Evolutionary conservation across 805 yeast species (phyloP).

Genomic region (Yamadazyma sp.): DNA sequence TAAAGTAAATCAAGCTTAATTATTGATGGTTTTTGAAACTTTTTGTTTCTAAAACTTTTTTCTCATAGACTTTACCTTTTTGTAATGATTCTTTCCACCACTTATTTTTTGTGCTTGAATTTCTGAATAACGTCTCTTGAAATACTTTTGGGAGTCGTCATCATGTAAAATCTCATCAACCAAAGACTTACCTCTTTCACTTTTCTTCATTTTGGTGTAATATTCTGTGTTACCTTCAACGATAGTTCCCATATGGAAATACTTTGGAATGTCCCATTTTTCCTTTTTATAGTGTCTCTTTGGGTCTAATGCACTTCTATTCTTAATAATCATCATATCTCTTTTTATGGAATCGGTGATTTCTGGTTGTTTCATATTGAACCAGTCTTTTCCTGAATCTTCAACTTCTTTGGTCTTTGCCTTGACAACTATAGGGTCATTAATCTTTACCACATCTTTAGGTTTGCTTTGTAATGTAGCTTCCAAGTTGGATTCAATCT

Average conservation of each 20-base stretch:
- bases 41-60: slow-evolving; percentile 49
- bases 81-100: slow-evolving; percentile 68
- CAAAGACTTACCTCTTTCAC: slow-evolving; percentile 72
- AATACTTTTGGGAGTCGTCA: slow-evolving; percentile 64
- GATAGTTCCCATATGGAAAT: slow-evolving; percentile 86
- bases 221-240: slow-evolving; percentile 80
- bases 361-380: slow-evolving; percentile 72
- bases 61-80: slow-evolving; percentile 61
- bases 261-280: slow-evolving; percentile 71
- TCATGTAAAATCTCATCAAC: slow-evolving; percentile 83
- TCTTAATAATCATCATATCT: slow-evolving; percentile 74
- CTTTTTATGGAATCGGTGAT: slow-evolving; percentile 68
- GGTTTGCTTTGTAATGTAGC: slow-evolving; percentile 14
- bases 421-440: slow-evolving; percentile 42
- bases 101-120: slow-evolving; percentile 61
- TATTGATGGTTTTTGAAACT: too few relatives aligned
- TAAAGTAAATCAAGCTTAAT: too few relatives aligned
- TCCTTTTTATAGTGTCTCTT: slow-evolving; percentile 92
- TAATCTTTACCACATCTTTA: slow-evolving; percentile 29
- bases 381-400: slow-evolving; percentile 68
- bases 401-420: slow-evolving; percentile 14
- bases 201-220: slow-evolving; percentile 64
- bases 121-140: slow-evolving; percentile 79
- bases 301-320: slow-evolving; percentile 90
- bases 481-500: slow-evolving; percentile 33